phyloP scores from a whole-genome alignment of 495 filamentous ascomycete genomes.

The Pseudevernia furfuracea region DNA sequence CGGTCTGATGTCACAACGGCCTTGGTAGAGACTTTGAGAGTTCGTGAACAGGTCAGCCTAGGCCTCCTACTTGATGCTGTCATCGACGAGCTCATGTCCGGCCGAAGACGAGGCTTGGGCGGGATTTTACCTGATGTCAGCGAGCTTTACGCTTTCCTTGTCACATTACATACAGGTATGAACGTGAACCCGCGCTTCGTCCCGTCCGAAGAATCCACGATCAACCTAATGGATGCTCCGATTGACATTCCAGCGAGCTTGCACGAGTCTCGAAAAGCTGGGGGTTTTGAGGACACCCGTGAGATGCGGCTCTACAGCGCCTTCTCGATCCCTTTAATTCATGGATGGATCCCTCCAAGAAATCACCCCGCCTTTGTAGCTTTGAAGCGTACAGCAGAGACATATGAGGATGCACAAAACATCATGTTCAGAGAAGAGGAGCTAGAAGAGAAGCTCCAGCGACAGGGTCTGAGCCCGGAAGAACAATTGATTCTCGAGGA shows the following conservation, averaged over 20 bases:
- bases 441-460: slow-evolving; percentile 67
- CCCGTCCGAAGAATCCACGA: slow-evolving; percentile 35
- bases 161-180: slow-evolving; percentile 91
- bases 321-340: slow-evolving; percentile 81
- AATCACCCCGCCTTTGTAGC: slow-evolving; percentile 56
- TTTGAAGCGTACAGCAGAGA: slow-evolving; percentile 62
- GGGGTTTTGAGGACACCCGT: slow-evolving; percentile 70
- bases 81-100: slow-evolving; percentile 86
- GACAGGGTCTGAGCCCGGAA: slow-evolving; percentile 46
- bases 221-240: slow-evolving; percentile 38
- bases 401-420: slow-evolving; percentile 85
- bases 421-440: slow-evolving; percentile 82
- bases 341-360: slow-evolving; percentile 77
- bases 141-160: slow-evolving; percentile 78
- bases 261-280: slow-evolving; percentile 46
- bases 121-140: slow-evolving; percentile 71
- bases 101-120: slow-evolving; percentile 42
- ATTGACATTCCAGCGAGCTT: slow-evolving; percentile 31
- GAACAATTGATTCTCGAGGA: slow-evolving; percentile 70
- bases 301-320: slow-evolving; percentile 83
- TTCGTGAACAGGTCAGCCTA: slow-evolving; percentile 80
- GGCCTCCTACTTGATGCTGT: slow-evolving; percentile 35
- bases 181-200: slow-evolving; percentile 92
- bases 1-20: slow-evolving; percentile 54
- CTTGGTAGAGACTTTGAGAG: slow-evolving; percentile 65